These are phyloP conservation scores for Vitellaria paradoxa DNA, from an alignment of 179 eudicot genomes.

Conservation along the genomic window DNA sequence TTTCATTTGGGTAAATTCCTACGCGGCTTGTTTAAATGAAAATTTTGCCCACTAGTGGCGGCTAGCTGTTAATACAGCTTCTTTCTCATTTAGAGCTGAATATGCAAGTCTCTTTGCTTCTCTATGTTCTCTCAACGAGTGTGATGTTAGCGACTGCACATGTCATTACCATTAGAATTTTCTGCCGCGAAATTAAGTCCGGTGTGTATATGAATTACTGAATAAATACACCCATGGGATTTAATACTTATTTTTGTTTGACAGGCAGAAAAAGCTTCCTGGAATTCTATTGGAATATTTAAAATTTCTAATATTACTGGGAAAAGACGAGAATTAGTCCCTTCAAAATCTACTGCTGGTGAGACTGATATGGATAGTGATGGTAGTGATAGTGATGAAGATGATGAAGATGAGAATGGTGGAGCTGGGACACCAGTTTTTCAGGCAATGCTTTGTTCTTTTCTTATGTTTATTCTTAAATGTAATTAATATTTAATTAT, in stretches of 20 bases:
- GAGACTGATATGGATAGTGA: conserved; percentile 77
- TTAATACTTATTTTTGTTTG: conserved; percentile 7
- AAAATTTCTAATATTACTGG: conserved; percentile 82
- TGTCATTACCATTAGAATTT: background rate
- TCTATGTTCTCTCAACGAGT: background rate
- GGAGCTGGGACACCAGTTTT: conserved; percentile 57
- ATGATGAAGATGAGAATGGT: conserved; percentile 48
- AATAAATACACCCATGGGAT: background rate
- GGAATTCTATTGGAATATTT: conserved; percentile 73
- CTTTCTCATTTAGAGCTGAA: background rate
- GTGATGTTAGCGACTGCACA: no score
- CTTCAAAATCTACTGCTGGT: conserved; percentile 36
- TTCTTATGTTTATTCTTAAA: background rate
- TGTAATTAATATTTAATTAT: background rate
- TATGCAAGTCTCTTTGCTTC: background rate
- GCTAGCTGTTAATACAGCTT: background rate
- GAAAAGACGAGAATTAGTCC: conserved; percentile 71
- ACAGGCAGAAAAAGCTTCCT: conserved; percentile 74
- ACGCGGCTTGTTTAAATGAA: background rate
- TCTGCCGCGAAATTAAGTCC: background rate
- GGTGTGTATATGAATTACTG: background rate
- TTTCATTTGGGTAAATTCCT: background rate
- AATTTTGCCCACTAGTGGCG: background rate
- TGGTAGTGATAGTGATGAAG: conserved; percentile 61
- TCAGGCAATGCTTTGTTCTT: conserved; percentile 43